Conservation (phyloP, 148 eudicot genomes). For the Euryodendron excelsum region DNA sequence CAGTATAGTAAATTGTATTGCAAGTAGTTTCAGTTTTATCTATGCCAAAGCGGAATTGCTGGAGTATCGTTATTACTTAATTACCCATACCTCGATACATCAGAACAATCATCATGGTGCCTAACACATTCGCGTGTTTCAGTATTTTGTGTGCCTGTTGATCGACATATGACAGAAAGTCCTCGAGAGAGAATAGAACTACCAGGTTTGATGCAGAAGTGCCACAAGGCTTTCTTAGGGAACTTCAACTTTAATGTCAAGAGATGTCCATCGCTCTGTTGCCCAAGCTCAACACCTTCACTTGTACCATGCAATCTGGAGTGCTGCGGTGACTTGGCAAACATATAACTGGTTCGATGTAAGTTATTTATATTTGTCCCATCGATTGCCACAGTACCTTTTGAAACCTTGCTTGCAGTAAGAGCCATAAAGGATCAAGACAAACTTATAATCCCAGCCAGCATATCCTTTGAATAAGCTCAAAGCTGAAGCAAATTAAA, state of each 20-base stretch:
- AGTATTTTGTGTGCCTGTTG: conserved; percentile 34
- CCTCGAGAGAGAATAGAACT: conserved; percentile 26
- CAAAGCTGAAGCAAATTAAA: conserved; percentile 12
- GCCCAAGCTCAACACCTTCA: conserved; percentile 41
- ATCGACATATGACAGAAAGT: conserved; percentile 50
- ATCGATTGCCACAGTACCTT: conserved; percentile 5
- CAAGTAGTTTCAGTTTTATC: not conserved
- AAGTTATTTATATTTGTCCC: conserved; percentile 34
- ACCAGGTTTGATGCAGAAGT: conserved; percentile 30
- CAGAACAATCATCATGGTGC: not conserved
- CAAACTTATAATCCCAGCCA: conserved; percentile 9
- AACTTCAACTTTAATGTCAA: conserved; percentile 33
- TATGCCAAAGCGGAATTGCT: not conserved
- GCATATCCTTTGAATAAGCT: conserved; percentile 13
- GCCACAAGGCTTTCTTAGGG: conserved; percentile 36
- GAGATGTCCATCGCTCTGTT: conserved; percentile 36
- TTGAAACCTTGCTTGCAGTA: conserved; percentile 15
- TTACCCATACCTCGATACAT: conserved; percentile 10
- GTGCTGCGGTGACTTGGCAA: conserved; percentile 46
- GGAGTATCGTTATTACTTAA: not conserved
- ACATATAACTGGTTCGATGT: conserved; percentile 45
- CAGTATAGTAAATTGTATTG: not conserved
- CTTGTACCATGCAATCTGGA: conserved; percentile 29
- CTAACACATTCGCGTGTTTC: not conserved
- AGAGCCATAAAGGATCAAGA: conserved; percentile 19